Percentiles rank a stretch among this genome's conserved stretches.
phyloP scores from a whole-genome alignment of 2,329 filamentous ascomycete genomes.

The Colletotrichum orchidophilum region DNA sequence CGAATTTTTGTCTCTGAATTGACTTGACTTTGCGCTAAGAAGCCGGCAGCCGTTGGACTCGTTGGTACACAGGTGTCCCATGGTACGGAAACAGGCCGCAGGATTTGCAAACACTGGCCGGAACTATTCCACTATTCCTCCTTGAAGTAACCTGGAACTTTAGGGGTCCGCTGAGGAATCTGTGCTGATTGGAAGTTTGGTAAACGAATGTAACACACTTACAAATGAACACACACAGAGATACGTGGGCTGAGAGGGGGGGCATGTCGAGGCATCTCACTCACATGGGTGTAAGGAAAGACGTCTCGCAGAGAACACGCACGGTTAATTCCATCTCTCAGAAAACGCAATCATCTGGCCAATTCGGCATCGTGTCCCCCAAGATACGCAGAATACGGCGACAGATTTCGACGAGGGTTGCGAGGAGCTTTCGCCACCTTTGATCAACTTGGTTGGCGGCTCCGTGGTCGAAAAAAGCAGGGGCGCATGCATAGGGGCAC shows the following conservation, averaged over 20 bases:
- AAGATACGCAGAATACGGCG: not conserved
- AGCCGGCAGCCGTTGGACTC: not conserved
- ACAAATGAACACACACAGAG: not conserved
- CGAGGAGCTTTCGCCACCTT: not conserved
- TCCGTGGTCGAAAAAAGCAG: not conserved
- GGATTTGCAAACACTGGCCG: not conserved
- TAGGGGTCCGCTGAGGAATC: not conserved
- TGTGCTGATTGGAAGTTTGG: not conserved
- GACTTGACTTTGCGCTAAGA: not conserved
- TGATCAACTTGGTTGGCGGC: not conserved
- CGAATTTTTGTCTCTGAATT: not conserved
- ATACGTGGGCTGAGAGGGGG: not conserved
- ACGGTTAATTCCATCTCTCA: not conserved
- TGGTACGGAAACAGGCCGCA: slow-evolving; percentile 18
- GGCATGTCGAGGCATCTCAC: not conserved
- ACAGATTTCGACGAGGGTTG: slow-evolving; percentile 4
- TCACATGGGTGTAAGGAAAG: not conserved
- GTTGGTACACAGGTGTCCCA: not conserved
- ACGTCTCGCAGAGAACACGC: not conserved
- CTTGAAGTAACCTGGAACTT: not conserved
- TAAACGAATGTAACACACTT: slow-evolving; percentile 5
- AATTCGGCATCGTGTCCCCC: not conserved
- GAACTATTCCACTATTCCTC: slow-evolving; percentile 3
- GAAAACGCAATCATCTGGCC: not conserved
- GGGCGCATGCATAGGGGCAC: not conserved